Evolutionary conservation across 2,329 filamentous ascomycete genomes (phyloP), one percentile per base, ranked within the genome.

Genomic region (Aurifilum marmelostoma): DNA sequence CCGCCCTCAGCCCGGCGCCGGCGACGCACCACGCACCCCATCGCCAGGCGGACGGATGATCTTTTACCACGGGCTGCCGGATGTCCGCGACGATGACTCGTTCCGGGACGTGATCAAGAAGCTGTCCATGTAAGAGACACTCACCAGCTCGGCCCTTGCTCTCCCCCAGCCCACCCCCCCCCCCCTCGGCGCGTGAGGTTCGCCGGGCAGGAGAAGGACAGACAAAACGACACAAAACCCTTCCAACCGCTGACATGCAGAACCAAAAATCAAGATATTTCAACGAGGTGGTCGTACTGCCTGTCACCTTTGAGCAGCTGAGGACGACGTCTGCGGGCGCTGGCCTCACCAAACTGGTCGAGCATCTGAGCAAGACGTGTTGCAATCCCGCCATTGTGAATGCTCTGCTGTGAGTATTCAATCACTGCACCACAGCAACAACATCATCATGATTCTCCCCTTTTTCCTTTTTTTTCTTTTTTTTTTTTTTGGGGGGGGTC

Each of bases 301-400:
- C 91, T 21, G 87, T 87, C 75, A 90, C 87, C 18, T 93, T 93
- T 79, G 91, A 94, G 75, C 91, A 93, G 77, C 82, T 93, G 11
- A 84, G 90, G 62, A 91, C 89, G 7, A 91, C 88, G 1, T 83
- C 88, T 7, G 87, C 88, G 34, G 89, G 89, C 1, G 84, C 83
- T 71, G 87, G 81, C 73, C 83, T 87, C 75, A 86, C 82, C 37
- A 75, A 78, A 29, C 80, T 94, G 67, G 88, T 92, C 62, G 85
- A 88, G 54, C 87, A 93, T 76, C 83, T 94, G 39, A 85, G 84
- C 66, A 77, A 83, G 29, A 84, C 84, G 27, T 89, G 90, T 74
- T 88, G 87, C 68, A 91, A 94, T 76, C 88, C 87, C 6, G 88
- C 87, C 70, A 87, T 92, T 67, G 89, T 94, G 59, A 91, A 91